These are phyloP conservation scores for Geranium incanum DNA, from an alignment of 441 rosid genomes.

Conservation along the genomic window DNA sequence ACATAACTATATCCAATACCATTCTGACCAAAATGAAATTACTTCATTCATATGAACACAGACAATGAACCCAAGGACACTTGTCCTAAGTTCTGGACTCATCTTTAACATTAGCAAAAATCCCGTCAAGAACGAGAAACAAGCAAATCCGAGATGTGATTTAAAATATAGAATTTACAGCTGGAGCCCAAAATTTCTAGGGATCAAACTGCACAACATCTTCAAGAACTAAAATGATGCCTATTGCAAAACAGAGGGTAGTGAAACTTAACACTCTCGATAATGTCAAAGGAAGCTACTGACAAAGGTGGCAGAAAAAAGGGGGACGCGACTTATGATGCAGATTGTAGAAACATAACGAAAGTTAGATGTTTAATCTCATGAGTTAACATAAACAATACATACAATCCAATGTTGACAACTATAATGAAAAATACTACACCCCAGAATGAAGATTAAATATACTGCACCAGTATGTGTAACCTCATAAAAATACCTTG, in stretches of 20 bases:
- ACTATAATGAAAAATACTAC: too few relatives aligned
- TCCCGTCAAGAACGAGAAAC: neutral
- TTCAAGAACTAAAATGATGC: neutral
- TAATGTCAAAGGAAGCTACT: neutral
- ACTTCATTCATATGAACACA: neutral
- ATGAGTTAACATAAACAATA: neutral
- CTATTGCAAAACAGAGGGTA: neutral
- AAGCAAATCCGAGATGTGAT: neutral
- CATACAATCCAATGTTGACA: too few relatives aligned
- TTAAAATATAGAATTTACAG: neutral
- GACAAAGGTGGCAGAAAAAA: neutral
- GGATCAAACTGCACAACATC: neutral
- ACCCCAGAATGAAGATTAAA: too few relatives aligned
- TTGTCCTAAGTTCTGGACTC: neutral
- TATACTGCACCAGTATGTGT: neutral
- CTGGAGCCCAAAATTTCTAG: neutral
- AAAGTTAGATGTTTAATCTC: neutral
- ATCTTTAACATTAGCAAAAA: neutral
- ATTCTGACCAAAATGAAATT: neutral
- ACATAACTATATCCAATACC: neutral
- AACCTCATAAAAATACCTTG: constrained; percentile 41
- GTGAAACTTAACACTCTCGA: neutral
- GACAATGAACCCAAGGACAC: neutral
- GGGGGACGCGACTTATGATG: too few relatives aligned
- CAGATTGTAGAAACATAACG: neutral